Evolutionary conservation across 495 filamentous ascomycete species (phyloP).

Genomic region (Penicillium dipodomyicola): DNA sequence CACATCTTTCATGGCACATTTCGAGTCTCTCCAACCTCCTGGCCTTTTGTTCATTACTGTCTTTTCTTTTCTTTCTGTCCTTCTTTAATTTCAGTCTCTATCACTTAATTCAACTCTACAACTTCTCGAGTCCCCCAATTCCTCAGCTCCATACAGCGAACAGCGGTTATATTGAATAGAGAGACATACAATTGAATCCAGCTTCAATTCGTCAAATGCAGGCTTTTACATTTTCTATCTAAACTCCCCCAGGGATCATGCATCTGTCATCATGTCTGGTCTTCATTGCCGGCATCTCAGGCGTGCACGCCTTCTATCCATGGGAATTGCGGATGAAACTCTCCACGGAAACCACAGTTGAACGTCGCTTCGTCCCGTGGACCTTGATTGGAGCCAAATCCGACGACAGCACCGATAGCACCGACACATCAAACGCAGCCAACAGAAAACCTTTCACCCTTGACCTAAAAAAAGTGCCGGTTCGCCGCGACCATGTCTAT

Average conservation of each 20-base stretch:
- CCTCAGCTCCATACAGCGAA: background rate
- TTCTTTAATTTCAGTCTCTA: conserved; percentile 6
- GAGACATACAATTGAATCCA: background rate
- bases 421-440: background rate
- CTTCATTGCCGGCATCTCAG: conserved; percentile 25
- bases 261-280: conserved; percentile 34
- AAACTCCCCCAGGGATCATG: conserved; percentile 37
- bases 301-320: conserved; percentile 38
- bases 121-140: background rate
- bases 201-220: conserved; percentile 22
- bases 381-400: conserved; percentile 16
- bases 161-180: background rate
- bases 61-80: conserved; percentile 7
- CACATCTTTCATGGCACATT: conserved; percentile 12
- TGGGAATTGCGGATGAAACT: conserved; percentile 24
- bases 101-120: conserved; percentile 12
- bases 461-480: conserved; percentile 33
- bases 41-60: conserved; percentile 14
- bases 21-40: conserved; percentile 22
- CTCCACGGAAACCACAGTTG: conserved; percentile 7
- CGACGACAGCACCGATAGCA: conserved; percentile 14
- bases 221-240: conserved; percentile 5
- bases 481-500: conserved; percentile 52
- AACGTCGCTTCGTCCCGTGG: conserved; percentile 41
- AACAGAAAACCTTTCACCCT: conserved; percentile 24